Evolutionary conservation across 1,139 yeast species (phyloP).

Genomic region (Lodderomyces elongisporus): DNA sequence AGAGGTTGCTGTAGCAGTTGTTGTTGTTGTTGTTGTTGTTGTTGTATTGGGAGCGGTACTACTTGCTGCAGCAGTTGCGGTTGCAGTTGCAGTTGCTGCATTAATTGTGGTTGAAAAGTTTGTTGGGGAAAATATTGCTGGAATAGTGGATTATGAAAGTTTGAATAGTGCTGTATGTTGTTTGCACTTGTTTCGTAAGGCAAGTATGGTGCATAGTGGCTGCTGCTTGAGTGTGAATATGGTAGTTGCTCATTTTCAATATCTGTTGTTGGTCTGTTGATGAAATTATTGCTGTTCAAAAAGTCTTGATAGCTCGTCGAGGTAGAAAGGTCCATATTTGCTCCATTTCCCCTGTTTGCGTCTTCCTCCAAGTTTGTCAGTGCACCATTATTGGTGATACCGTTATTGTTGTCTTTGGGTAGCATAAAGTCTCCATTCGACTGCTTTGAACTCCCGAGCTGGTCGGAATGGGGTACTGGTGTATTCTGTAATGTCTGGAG

Average conservation of each 20-base stretch:
- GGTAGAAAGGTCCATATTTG: not conserved
- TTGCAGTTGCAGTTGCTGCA: constrained; percentile 4
- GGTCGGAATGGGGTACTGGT: no score
- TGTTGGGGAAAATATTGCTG: constrained; percentile 4
- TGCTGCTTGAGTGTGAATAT: constrained; percentile 10
- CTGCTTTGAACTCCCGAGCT: no score
- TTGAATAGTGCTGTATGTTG: constrained; percentile 3
- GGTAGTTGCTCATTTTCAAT: constrained; percentile 8
- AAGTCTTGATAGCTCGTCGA: constrained; percentile 19
- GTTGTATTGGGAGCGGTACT: no score
- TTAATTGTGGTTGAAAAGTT: constrained; percentile 5
- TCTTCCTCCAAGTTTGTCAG: no score
- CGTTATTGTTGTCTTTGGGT: constrained; percentile 1
- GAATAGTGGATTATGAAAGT: constrained; percentile 4
- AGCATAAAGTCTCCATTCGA: not conserved
- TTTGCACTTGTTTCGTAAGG: constrained; percentile 9
- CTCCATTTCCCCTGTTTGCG: no score
- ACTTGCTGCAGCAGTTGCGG: constrained; percentile 2
- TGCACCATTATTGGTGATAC: no score
- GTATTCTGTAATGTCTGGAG: constrained; percentile 16
- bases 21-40: constrained; percentile 1
- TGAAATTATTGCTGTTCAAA: constrained; percentile 20
- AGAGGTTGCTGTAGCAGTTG: constrained; percentile 1
- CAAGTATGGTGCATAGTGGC: constrained; percentile 11
- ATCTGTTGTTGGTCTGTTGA: constrained; percentile 11